Conservation (phyloP, 1,284 basidiomycete species). For the Fomes fomentarius region DNA sequence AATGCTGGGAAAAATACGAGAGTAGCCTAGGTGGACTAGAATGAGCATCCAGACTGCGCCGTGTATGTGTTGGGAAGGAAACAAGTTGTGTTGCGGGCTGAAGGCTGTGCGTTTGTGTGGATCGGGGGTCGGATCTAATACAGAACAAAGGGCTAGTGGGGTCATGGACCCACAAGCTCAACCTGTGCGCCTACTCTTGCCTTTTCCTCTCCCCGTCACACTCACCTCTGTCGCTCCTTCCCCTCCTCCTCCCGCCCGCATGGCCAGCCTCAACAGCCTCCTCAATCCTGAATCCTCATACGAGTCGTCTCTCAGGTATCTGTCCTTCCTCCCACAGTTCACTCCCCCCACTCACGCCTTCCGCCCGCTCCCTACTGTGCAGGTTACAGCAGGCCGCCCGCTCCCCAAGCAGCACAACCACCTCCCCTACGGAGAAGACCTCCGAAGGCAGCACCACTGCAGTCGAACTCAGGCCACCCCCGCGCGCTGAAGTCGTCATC, state of each 20-base stretch:
- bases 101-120: constrained; percentile 28
- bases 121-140: constrained; percentile 34
- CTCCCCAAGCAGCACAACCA: constrained; percentile 25
- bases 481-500: constrained; percentile 23
- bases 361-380: constrained; percentile 8
- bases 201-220: constrained; percentile 33
- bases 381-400: constrained; percentile 25
- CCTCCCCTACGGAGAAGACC: constrained; percentile 24
- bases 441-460: constrained; percentile 27
- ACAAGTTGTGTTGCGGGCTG: constrained; percentile 5
- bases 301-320: constrained; percentile 31
- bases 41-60: neutral
- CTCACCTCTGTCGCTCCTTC: constrained; percentile 19
- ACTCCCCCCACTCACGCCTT: constrained; percentile 9
- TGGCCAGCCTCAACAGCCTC: constrained; percentile 40
- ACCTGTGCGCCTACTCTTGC: constrained; percentile 36
- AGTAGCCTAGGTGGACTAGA: neutral
- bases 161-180: constrained; percentile 41
- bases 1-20: constrained; percentile 19
- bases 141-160: constrained; percentile 35
- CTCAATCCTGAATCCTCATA: constrained; percentile 38
- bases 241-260: constrained; percentile 21
- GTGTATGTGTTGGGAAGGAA: constrained; percentile 3
- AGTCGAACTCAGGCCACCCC: constrained; percentile 30
- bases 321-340: neutral